These are phyloP conservation scores for Cyberlindnera japonica DNA, from an alignment of 805 yeast species.

Conservation along the genomic window DNA sequence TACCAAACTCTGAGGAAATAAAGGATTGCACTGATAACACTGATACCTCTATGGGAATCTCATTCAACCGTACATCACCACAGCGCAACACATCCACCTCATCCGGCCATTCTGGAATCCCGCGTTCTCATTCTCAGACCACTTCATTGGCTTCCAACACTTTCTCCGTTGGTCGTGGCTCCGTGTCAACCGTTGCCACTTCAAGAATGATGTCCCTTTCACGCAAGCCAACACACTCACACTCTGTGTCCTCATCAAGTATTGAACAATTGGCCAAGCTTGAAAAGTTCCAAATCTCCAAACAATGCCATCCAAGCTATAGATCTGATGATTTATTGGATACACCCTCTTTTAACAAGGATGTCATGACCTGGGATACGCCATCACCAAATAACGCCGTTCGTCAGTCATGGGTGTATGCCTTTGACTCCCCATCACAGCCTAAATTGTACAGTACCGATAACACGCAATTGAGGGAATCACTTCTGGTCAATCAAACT, in stretches of 20 bases:
- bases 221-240: conserved; percentile 14
- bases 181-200: conserved; percentile 26
- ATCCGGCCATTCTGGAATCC: conserved; percentile 4
- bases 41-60: conserved; percentile 11
- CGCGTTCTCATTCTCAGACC: conserved; percentile 21
- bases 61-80: conserved; percentile 22
- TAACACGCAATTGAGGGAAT: conserved; percentile 4
- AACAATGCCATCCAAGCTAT: conserved; percentile 16
- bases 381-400: conserved; percentile 22
- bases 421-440: conserved; percentile 10
- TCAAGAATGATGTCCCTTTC: conserved; percentile 7
- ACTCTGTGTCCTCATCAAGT: conserved; percentile 18
- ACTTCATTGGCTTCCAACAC: conserved; percentile 20
- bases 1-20: neutral
- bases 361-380: conserved; percentile 20
- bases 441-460: conserved; percentile 1
- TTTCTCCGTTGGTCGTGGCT: conserved; percentile 16
- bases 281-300: conserved; percentile 23
- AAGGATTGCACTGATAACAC: too few relatives aligned
- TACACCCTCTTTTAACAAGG: neutral
- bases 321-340: neutral
- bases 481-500: conserved; percentile 2
- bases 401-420: conserved; percentile 27
- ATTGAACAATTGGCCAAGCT: conserved; percentile 23
- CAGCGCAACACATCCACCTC: neutral